Evolutionary conservation across 192 early-diverging fungal genomes (phyloP).

Genomic region (Backusella sp.): DNA sequence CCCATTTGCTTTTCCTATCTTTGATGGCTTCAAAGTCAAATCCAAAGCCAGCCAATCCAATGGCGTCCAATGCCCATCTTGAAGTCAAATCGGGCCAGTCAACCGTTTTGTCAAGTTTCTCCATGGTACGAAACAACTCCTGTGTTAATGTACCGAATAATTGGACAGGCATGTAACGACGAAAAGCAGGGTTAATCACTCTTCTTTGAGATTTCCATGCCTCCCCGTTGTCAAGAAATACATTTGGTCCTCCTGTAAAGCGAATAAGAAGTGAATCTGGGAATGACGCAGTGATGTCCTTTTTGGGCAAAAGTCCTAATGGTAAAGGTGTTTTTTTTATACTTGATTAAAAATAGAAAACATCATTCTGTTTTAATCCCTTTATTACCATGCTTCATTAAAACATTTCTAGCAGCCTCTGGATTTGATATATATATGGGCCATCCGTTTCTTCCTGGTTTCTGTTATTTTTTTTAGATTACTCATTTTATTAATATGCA

Average conservation of each 20-base stretch:
- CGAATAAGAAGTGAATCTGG: not conserved
- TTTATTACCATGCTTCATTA: not conserved
- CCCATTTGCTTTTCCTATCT: constrained; percentile 41
- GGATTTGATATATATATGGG: not conserved
- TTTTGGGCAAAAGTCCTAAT: constrained; percentile 7
- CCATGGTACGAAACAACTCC: constrained; percentile 16
- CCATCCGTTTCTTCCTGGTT: not conserved
- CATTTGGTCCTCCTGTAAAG: not conserved
- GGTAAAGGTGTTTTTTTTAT: not conserved
- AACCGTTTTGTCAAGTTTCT: not conserved
- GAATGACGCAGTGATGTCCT: not conserved
- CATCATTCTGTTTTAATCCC: not conserved
- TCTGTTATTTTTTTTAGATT: not conserved
- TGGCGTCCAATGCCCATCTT: constrained; percentile 31
- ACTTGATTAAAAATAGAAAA: too few species aligned
- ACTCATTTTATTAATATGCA: too few species aligned
- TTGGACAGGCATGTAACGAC: constrained; percentile 22
- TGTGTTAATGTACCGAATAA: constrained; percentile 20
- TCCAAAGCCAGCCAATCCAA: constrained; percentile 20
- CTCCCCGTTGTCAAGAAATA: not conserved
- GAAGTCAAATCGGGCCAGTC: constrained; percentile 14
- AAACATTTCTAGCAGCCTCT: not conserved
- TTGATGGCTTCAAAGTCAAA: constrained; percentile 53
- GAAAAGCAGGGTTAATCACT: constrained; percentile 1
- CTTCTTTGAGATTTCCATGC: constrained; percentile 6